phyloP scores from a whole-genome alignment of 2,329 filamentous ascomycete species.

The Phialophora verrucosa region DNA sequence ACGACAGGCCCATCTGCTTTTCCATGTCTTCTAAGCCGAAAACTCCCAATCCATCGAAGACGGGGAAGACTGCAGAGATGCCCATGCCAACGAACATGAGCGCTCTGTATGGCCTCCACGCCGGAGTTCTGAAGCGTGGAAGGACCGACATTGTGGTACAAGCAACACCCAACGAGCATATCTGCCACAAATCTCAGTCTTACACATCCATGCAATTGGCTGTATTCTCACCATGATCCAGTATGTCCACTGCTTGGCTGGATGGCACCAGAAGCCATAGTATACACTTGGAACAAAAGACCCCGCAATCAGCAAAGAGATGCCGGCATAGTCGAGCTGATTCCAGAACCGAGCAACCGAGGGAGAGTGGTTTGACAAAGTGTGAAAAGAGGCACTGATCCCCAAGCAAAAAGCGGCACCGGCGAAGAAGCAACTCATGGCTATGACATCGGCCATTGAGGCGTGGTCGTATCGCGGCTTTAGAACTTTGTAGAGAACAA shows the following conservation, averaged over 20 bases:
- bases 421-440: conserved; percentile 78
- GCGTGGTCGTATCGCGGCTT: conserved; percentile 70
- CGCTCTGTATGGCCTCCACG: conserved; percentile 83
- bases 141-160: conserved; percentile 79
- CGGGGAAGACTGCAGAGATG: conserved; percentile 79
- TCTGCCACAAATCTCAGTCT: conserved; percentile 59
- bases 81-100: conserved; percentile 90
- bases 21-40: conserved; percentile 72
- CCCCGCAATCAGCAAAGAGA: conserved; percentile 88
- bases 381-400: conserved; percentile 85
- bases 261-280: conserved; percentile 80
- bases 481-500: conserved; percentile 63
- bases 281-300: conserved; percentile 88
- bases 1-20: conserved; percentile 76
- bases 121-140: conserved; percentile 81
- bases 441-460: conserved; percentile 67
- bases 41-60: conserved; percentile 73
- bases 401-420: conserved; percentile 75
- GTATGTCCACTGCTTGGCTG: conserved; percentile 70
- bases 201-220: background rate
- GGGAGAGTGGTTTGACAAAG: conserved; percentile 82
- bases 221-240: conserved; percentile 69
- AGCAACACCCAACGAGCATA: conserved; percentile 74
- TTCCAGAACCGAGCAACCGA: conserved; percentile 82
- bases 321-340: conserved; percentile 92